Evolutionary conservation across 2,329 filamentous ascomycete genomes (phyloP).

Genomic region (Knufia fluminis): DNA sequence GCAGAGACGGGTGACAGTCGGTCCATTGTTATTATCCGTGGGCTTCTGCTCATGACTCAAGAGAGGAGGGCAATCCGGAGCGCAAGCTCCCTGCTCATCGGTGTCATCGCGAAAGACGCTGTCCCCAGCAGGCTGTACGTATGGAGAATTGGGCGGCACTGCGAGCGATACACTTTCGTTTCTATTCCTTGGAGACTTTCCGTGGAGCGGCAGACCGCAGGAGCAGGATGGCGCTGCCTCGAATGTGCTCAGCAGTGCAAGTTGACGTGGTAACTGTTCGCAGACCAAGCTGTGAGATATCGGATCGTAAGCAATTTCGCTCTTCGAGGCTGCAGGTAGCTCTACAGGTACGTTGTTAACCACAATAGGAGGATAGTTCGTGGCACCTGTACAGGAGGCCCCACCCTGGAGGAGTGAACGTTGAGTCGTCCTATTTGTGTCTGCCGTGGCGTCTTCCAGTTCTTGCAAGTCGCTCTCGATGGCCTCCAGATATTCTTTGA

Average conservation of each 20-base stretch:
- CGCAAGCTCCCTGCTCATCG: no score
- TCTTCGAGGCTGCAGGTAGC: background rate
- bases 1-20: no score
- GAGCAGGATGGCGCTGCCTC: background rate
- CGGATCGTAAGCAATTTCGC: background rate
- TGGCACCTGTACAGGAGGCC: background rate
- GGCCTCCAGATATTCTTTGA: background rate
- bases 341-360: background rate
- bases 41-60: no score
- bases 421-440: background rate
- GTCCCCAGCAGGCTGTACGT: background rate
- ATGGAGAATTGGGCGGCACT: background rate
- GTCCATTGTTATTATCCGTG: no score
- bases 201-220: background rate
- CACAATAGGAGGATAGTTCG: background rate
- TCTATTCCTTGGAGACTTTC: background rate
- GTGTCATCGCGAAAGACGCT: no score
- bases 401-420: background rate
- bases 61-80: no score
- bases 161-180: background rate
- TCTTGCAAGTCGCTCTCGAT: background rate
- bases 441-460: background rate
- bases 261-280: background rate
- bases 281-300: background rate
- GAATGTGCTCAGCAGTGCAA: background rate